Base-by-base conservation (phyloP, 2,329 filamentous ascomycete genomes). In the Chaetomium sp. region DNA sequence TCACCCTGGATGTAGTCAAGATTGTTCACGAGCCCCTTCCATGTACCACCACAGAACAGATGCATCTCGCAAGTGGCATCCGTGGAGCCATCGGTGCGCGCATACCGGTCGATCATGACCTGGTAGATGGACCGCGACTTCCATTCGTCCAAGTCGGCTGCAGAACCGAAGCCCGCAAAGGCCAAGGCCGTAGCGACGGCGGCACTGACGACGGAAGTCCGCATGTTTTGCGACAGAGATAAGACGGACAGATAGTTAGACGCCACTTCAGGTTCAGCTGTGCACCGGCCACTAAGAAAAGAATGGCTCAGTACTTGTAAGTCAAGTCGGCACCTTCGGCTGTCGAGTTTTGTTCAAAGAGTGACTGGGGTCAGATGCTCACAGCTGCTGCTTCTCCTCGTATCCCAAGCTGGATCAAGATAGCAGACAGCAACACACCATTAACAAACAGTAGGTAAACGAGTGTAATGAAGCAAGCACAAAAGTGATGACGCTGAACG, bases 1-100 rank as follows among this genome's bases (percentile, higher is more conserved):
- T 68, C 58, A 69, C 80, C 80, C 70, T 85, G 79, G 72, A 89
- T 88, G 72, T 88, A 88, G 73, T 88, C 86, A 49, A 89, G 80
- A 67, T 85, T 80, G 65, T 83, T 80, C 68, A 82, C 79, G 33
- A 89, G 78, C 7, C 87, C 87, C 60, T 78, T 74, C 71, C 83
- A 90, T 0, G 83, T 85, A 19, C 87, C 87, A 49, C 85, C 85
- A 68, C 87, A 89, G 74, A 87, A 88, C 29, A 73, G 72, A 31
- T 74, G 70, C n/a, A 80, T 70, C 57, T 80, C 75, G 69, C 82
- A 84, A 1, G 75, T 65, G 25, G 73, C 75, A n/a, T 81, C 79
- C 4, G 77, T 80, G 4, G 76, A 79, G 25, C 80, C 81, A 67
- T 78, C 76, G 2, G 75, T 79, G 9, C 80, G 79, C 4, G 83